A percentile compares a stretch with the other conserved stretches of the same genome.
These are phyloP conservation scores for Fusarium irregulare DNA, from an alignment of 2,329 filamentous ascomycete genomes.

Conservation along the genomic window DNA sequence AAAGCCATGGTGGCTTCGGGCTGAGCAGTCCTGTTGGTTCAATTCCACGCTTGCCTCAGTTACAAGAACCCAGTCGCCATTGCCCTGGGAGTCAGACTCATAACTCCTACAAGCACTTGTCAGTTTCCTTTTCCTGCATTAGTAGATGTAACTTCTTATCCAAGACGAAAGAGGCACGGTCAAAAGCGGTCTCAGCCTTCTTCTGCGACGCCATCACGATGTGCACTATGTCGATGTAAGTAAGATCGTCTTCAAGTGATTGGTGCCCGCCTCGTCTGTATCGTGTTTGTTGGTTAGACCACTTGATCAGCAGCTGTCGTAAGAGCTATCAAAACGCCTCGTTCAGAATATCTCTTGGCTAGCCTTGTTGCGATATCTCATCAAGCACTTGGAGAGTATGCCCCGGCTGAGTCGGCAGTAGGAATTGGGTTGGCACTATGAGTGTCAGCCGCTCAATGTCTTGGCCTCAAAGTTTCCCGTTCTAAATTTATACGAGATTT, in stretches of 20 bases:
- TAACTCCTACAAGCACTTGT: not conserved
- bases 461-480: conserved; percentile 10
- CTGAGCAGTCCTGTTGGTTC: conserved; percentile 9
- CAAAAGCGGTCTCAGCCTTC: conserved; percentile 20
- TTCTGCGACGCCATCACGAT: conserved; percentile 12
- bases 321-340: conserved; percentile 31
- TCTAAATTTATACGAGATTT: conserved; percentile 15
- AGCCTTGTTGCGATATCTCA: conserved; percentile 8
- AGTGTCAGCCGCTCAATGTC: conserved; percentile 15
- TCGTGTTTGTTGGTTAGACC: not conserved
- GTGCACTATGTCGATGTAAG: conserved; percentile 11
- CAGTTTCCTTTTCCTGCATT: not conserved
- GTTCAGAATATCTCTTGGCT: not conserved
- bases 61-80: conserved; percentile 6
- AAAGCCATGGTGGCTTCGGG: conserved; percentile 9
- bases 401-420: conserved; percentile 13
- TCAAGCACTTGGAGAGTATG: conserved; percentile 7
- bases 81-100: not conserved
- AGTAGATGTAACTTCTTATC: not conserved
- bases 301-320: not conserved
- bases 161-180: not conserved
- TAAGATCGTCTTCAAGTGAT: conserved; percentile 27
- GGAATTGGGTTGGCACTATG: conserved; percentile 16
- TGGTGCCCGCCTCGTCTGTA: conserved; percentile 41
- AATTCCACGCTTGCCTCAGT: not conserved